Base-by-base conservation (phyloP, 345 rosid species). In the Raphanus sativus region DNA sequence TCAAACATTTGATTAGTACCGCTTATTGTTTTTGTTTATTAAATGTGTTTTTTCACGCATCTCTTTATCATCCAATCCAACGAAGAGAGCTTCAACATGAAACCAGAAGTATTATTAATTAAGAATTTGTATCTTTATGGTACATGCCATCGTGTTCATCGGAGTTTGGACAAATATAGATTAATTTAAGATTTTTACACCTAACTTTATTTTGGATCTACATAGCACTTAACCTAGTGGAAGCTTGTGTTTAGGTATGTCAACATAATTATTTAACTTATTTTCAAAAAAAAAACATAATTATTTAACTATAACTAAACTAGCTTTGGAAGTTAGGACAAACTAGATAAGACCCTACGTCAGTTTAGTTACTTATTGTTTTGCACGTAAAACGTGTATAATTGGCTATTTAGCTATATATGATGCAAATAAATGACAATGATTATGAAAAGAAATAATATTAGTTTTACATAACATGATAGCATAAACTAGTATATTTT, bases 311-410 rank as follows among this genome's bases (percentile, higher is more conserved):
- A 38, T 40, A 68, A 42, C 13, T 12, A 65, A 28, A 38, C 21
- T 28, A 56, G 71, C 25, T 74, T 56, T 38, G 66, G 56, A 74
- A 52, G 24, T 65, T 56, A 55, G 17, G 58, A 74, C 54, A 74
- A 74, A 65, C 40, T 36, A 56, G 65, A 65, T 16, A 36, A 69
- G 26, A 54, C 77, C 65, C 65, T 26, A 65, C 56, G n/a, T 55
- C 25, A 50, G 50, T 73, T 72, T 73, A 8, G 45, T 62, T 11
- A 11, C 68, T 62, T 30, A 17, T 42, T 24, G 33, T 12, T 62
- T 12, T 17, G 63, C 76, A 64, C 62, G 34, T 63, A 73, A 63
- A 63, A 73, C 70, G 55, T 73, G 62, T 42, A 17, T 29, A 62
- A 6, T 45, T 73, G 68, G 32, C 40, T 63, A 32, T 30, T 52